phyloP scores from a whole-genome alignment of 2,329 filamentous ascomycete species.

The Colletotrichum sp. region DNA sequence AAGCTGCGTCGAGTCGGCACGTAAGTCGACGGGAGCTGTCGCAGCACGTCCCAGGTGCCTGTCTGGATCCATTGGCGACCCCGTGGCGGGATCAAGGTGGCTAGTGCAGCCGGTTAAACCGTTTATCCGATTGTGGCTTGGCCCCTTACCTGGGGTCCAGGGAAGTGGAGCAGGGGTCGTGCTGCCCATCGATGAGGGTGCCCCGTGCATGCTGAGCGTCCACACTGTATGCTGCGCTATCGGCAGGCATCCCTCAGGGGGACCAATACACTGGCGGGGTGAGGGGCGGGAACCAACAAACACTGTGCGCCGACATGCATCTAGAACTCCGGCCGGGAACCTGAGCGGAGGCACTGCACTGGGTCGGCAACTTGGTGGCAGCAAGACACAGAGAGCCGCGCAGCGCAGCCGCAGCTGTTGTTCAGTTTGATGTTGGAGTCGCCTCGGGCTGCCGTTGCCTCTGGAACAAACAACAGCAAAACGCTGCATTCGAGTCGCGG shows the following conservation, averaged over 20 bases:
- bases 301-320: conserved; percentile 6
- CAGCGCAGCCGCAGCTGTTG: not conserved
- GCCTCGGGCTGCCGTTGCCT: not conserved
- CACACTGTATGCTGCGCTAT: not conserved
- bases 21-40: not conserved
- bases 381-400: not conserved
- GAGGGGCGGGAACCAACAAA: not conserved
- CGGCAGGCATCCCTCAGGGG: not conserved
- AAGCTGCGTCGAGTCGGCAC: conserved; percentile 17
- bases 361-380: not conserved
- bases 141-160: not conserved
- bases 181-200: not conserved
- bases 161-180: not conserved
- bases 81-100: not conserved
- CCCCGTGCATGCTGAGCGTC: not conserved
- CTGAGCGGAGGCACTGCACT: not conserved
- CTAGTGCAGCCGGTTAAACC: not conserved
- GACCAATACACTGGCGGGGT: not conserved
- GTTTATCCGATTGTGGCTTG: not conserved
- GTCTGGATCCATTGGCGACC: not conserved
- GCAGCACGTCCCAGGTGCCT: not conserved
- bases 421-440: not conserved
- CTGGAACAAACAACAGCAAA: not conserved
- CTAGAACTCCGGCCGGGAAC: not conserved
- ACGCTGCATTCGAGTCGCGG: not conserved